These are phyloP conservation scores for Colletotrichum somersetense DNA, from an alignment of 2,329 filamentous ascomycete genomes.

Conservation along the genomic window DNA sequence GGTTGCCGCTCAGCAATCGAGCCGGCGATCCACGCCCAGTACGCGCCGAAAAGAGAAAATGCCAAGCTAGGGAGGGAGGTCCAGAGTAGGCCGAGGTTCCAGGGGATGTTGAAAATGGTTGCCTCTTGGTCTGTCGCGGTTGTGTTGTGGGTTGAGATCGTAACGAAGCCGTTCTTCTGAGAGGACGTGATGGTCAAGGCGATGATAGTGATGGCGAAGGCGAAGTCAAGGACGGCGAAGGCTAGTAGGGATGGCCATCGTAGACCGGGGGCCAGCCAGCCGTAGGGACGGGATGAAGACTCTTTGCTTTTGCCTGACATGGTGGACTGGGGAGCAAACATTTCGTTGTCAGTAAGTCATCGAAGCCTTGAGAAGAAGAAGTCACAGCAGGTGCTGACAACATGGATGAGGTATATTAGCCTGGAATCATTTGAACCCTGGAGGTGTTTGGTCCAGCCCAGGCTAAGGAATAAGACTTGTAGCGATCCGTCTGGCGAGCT, in stretches of 20 bases:
- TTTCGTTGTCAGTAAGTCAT: no score
- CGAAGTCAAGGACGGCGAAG: slow-evolving; percentile 8
- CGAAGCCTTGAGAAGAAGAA: not conserved
- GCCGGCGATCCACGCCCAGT: slow-evolving; percentile 23
- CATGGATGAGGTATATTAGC: no score
- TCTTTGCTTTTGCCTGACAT: not conserved
- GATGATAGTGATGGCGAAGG: slow-evolving; percentile 4
- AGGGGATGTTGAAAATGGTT: not conserved
- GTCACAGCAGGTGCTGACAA: not conserved
- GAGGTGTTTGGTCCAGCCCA: not conserved
- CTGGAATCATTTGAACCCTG: not conserved
- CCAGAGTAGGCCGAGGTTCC: slow-evolving; percentile 9
- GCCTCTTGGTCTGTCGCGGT: not conserved
- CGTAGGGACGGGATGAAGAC: not conserved
- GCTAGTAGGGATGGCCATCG: slow-evolving; percentile 4
- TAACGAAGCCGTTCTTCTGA: slow-evolving; percentile 20
- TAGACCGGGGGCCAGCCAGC: slow-evolving; percentile 1
- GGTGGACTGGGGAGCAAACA: not conserved
- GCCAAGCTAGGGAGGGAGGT: slow-evolving; percentile 12
- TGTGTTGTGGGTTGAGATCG: not conserved
- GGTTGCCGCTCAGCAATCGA: slow-evolving; percentile 16
- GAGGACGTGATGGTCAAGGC: not conserved
- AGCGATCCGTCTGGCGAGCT: not conserved
- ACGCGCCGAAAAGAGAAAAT: slow-evolving; percentile 17
- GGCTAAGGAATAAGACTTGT: not conserved